phyloP scores from a whole-genome alignment of 257 asterid species.

The Galeopsis tetrahit region DNA sequence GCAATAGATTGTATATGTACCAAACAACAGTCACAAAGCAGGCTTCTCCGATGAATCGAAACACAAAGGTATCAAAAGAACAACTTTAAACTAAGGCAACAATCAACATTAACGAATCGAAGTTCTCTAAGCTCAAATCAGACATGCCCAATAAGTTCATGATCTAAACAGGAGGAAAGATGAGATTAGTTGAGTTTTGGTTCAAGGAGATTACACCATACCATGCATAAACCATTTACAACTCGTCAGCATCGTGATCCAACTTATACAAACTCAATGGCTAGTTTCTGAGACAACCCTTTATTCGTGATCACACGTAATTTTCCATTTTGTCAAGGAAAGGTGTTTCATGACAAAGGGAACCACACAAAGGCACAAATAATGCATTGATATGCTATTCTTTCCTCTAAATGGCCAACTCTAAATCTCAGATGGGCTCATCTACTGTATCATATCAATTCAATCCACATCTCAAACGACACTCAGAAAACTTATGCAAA shows the following conservation, averaged over 20 bases:
- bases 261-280: background rate
- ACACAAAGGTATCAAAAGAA: background rate
- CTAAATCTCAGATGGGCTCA: background rate
- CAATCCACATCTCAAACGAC: too few relatives aligned
- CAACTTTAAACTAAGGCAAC: background rate
- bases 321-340: conserved; percentile 66
- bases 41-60: background rate
- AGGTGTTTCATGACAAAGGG: conserved; percentile 56
- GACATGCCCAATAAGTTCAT: conserved; percentile 7
- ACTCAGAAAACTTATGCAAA: background rate
- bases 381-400: background rate
- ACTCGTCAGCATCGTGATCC: background rate
- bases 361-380: conserved; percentile 40
- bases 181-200: background rate
- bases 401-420: background rate
- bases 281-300: conserved; percentile 9
- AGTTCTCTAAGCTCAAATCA: conserved; percentile 16
- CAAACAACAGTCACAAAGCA: background rate
- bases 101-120: background rate
- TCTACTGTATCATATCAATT: too few relatives aligned
- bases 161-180: conserved; percentile 8
- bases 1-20: background rate
- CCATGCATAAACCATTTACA: background rate
- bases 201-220: background rate
- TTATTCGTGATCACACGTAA: conserved; percentile 46